These are phyloP conservation scores for Hanseniaspora jakobsenii DNA, from an alignment of 805 yeast species.

Conservation along the genomic window DNA sequence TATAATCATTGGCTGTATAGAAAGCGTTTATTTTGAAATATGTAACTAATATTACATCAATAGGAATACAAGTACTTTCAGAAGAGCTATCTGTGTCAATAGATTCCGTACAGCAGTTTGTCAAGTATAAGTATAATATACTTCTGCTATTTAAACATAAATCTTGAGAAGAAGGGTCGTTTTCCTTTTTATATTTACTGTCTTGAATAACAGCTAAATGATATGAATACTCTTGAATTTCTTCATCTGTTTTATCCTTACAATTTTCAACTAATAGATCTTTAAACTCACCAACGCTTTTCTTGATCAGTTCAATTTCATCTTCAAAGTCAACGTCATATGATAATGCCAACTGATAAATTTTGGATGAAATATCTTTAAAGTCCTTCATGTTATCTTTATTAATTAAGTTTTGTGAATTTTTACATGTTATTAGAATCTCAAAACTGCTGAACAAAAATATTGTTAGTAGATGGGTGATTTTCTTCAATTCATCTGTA, in stretches of 20 bases:
- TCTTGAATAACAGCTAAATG: slow-evolving; percentile 30
- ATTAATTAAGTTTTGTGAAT: neutral
- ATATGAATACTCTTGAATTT: slow-evolving; percentile 29
- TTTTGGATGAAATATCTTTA: slow-evolving; percentile 31
- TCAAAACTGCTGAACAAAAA: slow-evolving; percentile 33
- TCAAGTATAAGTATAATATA: slow-evolving; percentile 24
- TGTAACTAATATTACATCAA: neutral
- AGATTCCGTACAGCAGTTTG: neutral
- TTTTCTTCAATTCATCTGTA: slow-evolving; percentile 52
- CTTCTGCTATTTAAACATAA: slow-evolving; percentile 29
- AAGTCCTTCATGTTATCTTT: slow-evolving; percentile 9
- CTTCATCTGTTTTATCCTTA: slow-evolving; percentile 25
- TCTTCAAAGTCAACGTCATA: slow-evolving; percentile 51
- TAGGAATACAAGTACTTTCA: too few relatives aligned
- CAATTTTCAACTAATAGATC: slow-evolving; percentile 25
- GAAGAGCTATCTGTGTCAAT: neutral
- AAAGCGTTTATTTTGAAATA: slow-evolving; percentile 11
- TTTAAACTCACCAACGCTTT: slow-evolving; percentile 34
- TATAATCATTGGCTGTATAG: slow-evolving; percentile 12
- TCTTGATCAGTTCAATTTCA: slow-evolving; percentile 30
- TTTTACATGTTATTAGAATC: slow-evolving; percentile 1
- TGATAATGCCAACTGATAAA: slow-evolving; percentile 44
- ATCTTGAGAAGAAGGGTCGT: too few relatives aligned
- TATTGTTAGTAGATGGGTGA: slow-evolving; percentile 52
- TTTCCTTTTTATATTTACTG: slow-evolving; percentile 23